Evolutionary conservation across 495 filamentous ascomycete genomes (phyloP), one percentile per base, ranked within the genome.

Genomic region (Podospora tetraspora): DNA sequence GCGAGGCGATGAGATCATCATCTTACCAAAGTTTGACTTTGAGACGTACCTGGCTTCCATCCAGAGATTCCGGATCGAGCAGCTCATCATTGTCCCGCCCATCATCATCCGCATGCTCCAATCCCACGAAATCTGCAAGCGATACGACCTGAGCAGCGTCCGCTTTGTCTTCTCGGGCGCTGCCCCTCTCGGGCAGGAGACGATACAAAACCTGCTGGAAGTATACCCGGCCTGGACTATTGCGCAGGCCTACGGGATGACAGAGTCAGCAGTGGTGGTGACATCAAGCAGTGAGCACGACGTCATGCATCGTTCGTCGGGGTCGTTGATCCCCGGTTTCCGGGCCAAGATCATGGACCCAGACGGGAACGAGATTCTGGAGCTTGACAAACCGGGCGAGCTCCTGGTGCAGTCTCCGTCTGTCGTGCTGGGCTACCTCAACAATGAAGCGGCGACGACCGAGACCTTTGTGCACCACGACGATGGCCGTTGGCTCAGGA

Each of bases 221-320:
- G 8, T 60, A 2, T 30, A 29, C 23, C 23, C 23, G 59, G n/a
- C 12, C 22, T 29, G 23, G 22, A 60, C 59, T 0, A 24, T 52
- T 19, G 43, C 43, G 19, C 43, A 52, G 59, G 22, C 27, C 9
- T 60, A 90, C n/a, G 89, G 93, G 13, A 82, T 96, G 73, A 96
- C 93, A 7, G 93, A 97, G 74, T 92, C 90, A 9, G 82, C 80
- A 57, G 94, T 93, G 0, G 90, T 95, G 1, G 87, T 94, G 1
- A 83, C 82, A 74, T 82, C 87, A 3, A 90, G 89, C 0, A 83
- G 85, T 61, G 82, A 86, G 60, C 63, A 84, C 56, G 93, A 96
- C 71, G 83, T 95, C 66, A 84, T 84, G 75, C 82, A 89, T 63
- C 92, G 93, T 13, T 90, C 89, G 0, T 91, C 87, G 4, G 93